Conservation (phyloP, 2,329 filamentous ascomycete genomes). For the Fusarium newnesense region DNA sequence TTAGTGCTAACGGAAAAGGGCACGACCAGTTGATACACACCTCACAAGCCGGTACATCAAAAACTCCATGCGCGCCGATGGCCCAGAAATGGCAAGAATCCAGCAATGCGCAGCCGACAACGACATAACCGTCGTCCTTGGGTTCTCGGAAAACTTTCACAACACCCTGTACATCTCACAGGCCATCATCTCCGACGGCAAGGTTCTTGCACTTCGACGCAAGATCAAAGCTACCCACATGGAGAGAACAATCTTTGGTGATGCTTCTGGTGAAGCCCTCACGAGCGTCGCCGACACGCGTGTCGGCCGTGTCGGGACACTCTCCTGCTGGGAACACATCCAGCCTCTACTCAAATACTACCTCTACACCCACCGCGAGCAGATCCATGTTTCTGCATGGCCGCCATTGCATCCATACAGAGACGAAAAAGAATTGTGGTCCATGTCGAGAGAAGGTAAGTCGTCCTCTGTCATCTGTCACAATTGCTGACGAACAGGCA, state of each 20-base stretch:
- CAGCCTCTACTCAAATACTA: slow-evolving; percentile 19
- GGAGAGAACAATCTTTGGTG: slow-evolving; percentile 61
- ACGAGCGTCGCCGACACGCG: background rate
- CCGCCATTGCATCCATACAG: background rate
- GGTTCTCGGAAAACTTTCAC: slow-evolving; percentile 54
- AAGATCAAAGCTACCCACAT: slow-evolving; percentile 65
- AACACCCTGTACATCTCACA: slow-evolving; percentile 56
- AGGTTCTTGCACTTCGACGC: slow-evolving; percentile 52
- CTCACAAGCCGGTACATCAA: background rate
- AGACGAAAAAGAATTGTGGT: slow-evolving; percentile 26
- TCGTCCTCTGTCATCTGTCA: too few species aligned
- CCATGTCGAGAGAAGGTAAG: slow-evolving; percentile 44
- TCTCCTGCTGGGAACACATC: slow-evolving; percentile 55
- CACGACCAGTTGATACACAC: background rate
- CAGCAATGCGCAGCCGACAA: slow-evolving; percentile 46
- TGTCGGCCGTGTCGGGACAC: slow-evolving; percentile 47
- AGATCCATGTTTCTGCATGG: slow-evolving; percentile 18
- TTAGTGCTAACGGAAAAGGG: background rate
- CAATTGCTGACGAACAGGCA: background rate
- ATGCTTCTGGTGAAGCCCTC: slow-evolving; percentile 37
- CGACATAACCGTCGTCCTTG: slow-evolving; percentile 52
- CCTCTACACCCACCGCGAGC: slow-evolving; percentile 1
- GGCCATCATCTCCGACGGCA: slow-evolving; percentile 53
- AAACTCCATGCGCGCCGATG: slow-evolving; percentile 44
- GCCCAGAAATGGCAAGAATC: slow-evolving; percentile 52